A percentile compares a stretch with the other conserved stretches of the same genome.
Evolutionary conservation across 2,329 filamentous ascomycete genomes (phyloP).

Genomic region (Hypoxylon rubiginosum): DNA sequence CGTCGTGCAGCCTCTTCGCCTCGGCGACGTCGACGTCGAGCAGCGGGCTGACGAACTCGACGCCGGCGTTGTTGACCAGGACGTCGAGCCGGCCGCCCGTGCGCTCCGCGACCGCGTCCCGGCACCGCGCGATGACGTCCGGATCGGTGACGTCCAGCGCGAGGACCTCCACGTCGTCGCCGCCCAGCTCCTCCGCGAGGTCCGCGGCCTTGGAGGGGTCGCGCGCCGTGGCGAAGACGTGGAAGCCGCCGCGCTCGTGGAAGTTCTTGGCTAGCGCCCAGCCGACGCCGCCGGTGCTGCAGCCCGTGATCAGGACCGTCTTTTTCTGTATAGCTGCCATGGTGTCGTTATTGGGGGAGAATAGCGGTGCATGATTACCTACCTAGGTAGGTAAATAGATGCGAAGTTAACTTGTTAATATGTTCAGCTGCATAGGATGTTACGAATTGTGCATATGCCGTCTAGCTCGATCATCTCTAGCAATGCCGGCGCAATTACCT

Average conservation of each 20-base stretch:
- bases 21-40: slow-evolving; percentile 50
- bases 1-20: slow-evolving; percentile 52
- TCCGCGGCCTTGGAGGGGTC: slow-evolving; percentile 51
- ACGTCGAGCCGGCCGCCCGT: slow-evolving; percentile 24
- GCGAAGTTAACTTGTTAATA: too few relatives aligned
- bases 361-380: too few relatives aligned
- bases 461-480: too few relatives aligned
- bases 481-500: too few relatives aligned
- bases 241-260: slow-evolving; percentile 52
- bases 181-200: slow-evolving; percentile 36
- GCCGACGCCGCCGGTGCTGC: slow-evolving; percentile 58
- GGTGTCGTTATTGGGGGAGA: too few relatives aligned
- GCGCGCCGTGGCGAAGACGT: slow-evolving; percentile 59
- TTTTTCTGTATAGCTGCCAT: too few relatives aligned
- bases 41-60: slow-evolving; percentile 48
- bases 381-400: too few relatives aligned
- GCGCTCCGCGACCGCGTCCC: too few relatives aligned
- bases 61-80: too few relatives aligned
- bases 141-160: slow-evolving; percentile 44
- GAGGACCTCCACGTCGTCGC: slow-evolving; percentile 47
- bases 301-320: slow-evolving; percentile 44
- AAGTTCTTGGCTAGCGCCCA: slow-evolving; percentile 56
- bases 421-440: too few relatives aligned
- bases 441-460: too few relatives aligned
- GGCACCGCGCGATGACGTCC: too few relatives aligned